Conservation (phyloP, 2,329 filamentous ascomycete species). For the Fusarium irregulare region DNA sequence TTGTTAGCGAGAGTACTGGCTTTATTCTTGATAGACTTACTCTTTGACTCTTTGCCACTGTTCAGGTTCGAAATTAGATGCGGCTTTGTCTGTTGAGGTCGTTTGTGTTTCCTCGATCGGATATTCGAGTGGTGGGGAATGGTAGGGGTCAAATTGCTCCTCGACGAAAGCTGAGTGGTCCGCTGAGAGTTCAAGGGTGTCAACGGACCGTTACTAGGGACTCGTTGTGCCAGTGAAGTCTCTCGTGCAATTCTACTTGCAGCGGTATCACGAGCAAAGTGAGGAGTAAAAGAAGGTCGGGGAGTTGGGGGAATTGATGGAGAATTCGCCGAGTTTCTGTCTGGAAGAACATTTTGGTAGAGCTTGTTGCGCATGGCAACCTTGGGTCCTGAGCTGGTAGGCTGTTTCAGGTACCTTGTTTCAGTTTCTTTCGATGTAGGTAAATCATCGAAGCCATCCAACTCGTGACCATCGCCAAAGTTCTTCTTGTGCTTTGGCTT, state of each 20-base stretch:
- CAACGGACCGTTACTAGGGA: conserved; percentile 64
- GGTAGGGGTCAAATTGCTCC: conserved; percentile 58
- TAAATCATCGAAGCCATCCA: conserved; percentile 94
- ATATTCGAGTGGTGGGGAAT: conserved; percentile 57
- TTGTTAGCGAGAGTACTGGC: conserved; percentile 46
- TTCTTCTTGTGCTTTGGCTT: conserved; percentile 67
- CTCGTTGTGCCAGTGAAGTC: conserved; percentile 69
- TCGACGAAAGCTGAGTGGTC: conserved; percentile 63
- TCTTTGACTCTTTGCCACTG: conserved; percentile 79
- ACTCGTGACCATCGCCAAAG: conserved; percentile 92
- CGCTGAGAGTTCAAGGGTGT: conserved; percentile 67
- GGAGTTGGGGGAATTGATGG: conserved; percentile 67
- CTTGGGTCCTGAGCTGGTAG: conserved; percentile 76
- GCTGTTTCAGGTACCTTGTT: conserved; percentile 84
- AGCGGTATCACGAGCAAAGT: conserved; percentile 73
- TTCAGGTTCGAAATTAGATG: conserved; percentile 89
- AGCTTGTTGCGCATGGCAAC: conserved; percentile 67
- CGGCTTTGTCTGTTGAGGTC: conserved; percentile 77
- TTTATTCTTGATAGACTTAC: conserved; percentile 61
- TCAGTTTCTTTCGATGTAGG: conserved; percentile 87
- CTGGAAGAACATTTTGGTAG: conserved; percentile 65
- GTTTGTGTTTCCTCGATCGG: conserved; percentile 68
- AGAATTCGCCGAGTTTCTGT: conserved; percentile 64
- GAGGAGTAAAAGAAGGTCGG: conserved; percentile 65
- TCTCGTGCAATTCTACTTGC: conserved; percentile 74